Evolutionary conservation across 805 yeast genomes (phyloP), one percentile per base, ranked within the genome.

Genomic region (Zygosaccharomyces bailii): DNA sequence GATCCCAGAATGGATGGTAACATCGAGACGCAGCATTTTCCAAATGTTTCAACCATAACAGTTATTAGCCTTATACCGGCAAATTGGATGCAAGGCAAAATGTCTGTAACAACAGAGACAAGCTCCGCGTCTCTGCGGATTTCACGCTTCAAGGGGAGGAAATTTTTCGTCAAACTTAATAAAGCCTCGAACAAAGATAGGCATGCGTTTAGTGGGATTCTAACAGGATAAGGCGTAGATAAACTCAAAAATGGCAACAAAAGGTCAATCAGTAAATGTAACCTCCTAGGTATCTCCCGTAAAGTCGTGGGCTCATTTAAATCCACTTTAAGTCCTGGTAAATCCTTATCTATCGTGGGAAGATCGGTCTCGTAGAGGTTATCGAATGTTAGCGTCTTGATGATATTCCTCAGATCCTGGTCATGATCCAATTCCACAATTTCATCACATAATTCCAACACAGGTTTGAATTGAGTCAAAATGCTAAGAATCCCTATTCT

Each of bases 121-220:
- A 80, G 63, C 7, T 69, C 65, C 6, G 66, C 68, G 55, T 82
- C 84, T 48, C 83, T 71, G 46, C 84, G 73, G 49, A 71, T 41
- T 19, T 82, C 87, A 38, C 74, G 70, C 52, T 75, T 77, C 56
- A 82, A 71, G 1, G 80, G 71, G 29, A 80, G 63, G 49, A 77
- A 79, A 42, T 72, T 76, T 10, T 74, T 63, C 51, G 81, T 79
- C 46, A 86, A 62, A 13, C 81, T 71, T 46, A 78, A 63, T 11
- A 82, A 56, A 9, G 80, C 65, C 54, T 84, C 88, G 17, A 72
- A 67, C 39, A 82, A 48, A 6, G 69, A 59, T 4, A 83, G 57
- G 2, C 84, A 57, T 35, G 66, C 55, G 1, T 91, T 90, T 10
- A 86, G 50, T 2, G 95, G 93, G 5, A 85, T 71, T 49, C 73